Percentiles rank a stretch among this genome's conserved stretches.
Evolutionary conservation across 1,284 basidiomycete genomes (phyloP).

Genomic region (Stereum hirsutum): DNA sequence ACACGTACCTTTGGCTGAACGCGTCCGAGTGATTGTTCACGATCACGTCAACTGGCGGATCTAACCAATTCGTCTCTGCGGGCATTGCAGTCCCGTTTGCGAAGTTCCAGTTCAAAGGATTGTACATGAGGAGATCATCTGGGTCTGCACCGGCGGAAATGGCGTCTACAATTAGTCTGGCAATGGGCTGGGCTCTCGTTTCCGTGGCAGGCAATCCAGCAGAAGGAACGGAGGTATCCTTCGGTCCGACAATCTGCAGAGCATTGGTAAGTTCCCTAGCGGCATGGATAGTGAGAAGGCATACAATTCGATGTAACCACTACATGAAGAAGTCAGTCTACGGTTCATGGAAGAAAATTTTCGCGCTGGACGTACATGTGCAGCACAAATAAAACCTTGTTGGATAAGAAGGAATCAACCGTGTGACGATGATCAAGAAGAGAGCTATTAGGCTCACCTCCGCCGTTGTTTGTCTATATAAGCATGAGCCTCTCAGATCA

Average conservation of each 20-base stretch:
- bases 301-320: constrained; percentile 56
- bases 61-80: constrained; percentile 35
- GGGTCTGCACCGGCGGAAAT: constrained; percentile 40
- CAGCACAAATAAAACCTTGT: constrained; percentile 46
- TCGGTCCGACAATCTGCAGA: constrained; percentile 43
- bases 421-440: neutral
- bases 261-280: neutral
- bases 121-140: constrained; percentile 34
- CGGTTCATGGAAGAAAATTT: neutral
- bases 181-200: constrained; percentile 39
- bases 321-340: constrained; percentile 14
- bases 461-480: constrained; percentile 2
- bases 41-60: constrained; percentile 25
- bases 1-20: constrained; percentile 36
- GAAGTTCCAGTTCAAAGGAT: constrained; percentile 41
- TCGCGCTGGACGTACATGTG: constrained; percentile 33
- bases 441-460: neutral
- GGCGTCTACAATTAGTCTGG: constrained; percentile 36
- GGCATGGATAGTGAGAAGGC: constrained; percentile 12
- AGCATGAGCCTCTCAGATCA: neutral
- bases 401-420: neutral
- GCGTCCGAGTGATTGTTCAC: constrained; percentile 40
- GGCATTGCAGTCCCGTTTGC: constrained; percentile 37
- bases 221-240: constrained; percentile 41
- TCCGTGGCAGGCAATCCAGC: constrained; percentile 48